Evolutionary conservation across 2,329 filamentous ascomycete genomes (phyloP).

Genomic region (Claviceps sp.): DNA sequence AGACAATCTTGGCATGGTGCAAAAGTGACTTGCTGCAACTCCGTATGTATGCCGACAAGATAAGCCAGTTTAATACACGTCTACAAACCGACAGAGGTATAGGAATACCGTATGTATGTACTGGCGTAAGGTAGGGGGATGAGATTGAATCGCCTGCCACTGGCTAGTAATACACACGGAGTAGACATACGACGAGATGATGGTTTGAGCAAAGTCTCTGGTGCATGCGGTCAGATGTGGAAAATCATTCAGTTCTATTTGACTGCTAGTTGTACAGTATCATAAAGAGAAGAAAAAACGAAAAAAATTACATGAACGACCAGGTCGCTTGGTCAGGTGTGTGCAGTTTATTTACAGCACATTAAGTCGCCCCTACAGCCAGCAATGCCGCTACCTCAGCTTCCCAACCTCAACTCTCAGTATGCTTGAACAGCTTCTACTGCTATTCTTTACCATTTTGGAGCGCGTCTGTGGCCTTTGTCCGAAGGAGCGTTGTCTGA

Average conservation of each 20-base stretch:
- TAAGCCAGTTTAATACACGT: too few species aligned
- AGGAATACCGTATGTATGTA: too few species aligned
- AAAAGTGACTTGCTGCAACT: too few species aligned
- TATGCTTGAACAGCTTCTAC: too few species aligned
- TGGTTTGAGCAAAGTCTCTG: background rate
- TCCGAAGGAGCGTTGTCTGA: slow-evolving; percentile 1
- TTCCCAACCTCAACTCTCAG: background rate
- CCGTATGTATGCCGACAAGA: too few species aligned
- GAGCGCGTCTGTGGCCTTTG: too few species aligned
- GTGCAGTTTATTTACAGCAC: slow-evolving; percentile 2
- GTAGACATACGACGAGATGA: background rate
- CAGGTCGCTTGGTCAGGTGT: slow-evolving; percentile 1
- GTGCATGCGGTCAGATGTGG: background rate
- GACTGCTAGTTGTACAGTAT: slow-evolving; percentile 7
- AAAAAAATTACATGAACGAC: slow-evolving; percentile 2
- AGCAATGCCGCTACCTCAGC: background rate
- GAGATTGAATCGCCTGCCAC: too few species aligned
- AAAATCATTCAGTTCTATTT: background rate
- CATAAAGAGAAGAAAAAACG: background rate
- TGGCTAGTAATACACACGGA: too few species aligned
- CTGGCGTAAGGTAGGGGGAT: too few species aligned
- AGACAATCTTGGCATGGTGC: too few species aligned
- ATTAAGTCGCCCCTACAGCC: background rate
- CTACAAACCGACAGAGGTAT: too few species aligned
- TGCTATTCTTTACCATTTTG: too few species aligned